Conservation (phyloP, 768 basidiomycete genomes). For the Podaxis sp. region DNA sequence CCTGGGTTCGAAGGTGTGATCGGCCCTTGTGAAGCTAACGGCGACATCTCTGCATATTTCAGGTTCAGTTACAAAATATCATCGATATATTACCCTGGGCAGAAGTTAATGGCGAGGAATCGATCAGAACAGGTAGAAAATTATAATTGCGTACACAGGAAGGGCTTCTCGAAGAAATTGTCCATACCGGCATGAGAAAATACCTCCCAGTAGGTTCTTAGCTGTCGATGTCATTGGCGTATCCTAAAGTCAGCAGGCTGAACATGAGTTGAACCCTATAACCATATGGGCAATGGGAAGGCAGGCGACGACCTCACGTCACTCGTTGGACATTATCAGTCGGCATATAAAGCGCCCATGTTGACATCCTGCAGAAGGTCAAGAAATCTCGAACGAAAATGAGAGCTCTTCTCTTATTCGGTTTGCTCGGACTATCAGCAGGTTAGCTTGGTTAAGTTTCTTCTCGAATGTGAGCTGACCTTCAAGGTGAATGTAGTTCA, state of each 20-base stretch:
- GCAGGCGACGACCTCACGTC: neutral
- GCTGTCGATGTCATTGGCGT: neutral
- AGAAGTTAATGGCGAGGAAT: neutral
- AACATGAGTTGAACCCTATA: neutral
- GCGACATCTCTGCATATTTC: neutral
- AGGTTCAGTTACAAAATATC: neutral
- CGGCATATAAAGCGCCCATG: neutral
- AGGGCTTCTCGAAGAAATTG: constrained; percentile 6
- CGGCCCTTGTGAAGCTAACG: neutral
- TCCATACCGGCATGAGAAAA: constrained; percentile 1
- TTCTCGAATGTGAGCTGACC: neutral
- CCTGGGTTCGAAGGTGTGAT: neutral
- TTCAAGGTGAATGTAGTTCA: neutral
- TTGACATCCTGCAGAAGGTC: neutral
- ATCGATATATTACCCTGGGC: neutral
- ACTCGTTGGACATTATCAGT: neutral
- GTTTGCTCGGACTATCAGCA: neutral
- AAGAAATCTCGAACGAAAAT: neutral
- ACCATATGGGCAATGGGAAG: neutral
- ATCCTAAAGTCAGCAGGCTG: constrained; percentile 5
- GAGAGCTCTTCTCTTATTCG: neutral
- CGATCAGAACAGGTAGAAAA: neutral
- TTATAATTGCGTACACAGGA: neutral
- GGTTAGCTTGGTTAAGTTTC: neutral
- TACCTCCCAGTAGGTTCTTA: neutral